phyloP scores from a whole-genome alignment of 1,284 basidiomycete genomes.

The Rhodotorula sp. region DNA sequence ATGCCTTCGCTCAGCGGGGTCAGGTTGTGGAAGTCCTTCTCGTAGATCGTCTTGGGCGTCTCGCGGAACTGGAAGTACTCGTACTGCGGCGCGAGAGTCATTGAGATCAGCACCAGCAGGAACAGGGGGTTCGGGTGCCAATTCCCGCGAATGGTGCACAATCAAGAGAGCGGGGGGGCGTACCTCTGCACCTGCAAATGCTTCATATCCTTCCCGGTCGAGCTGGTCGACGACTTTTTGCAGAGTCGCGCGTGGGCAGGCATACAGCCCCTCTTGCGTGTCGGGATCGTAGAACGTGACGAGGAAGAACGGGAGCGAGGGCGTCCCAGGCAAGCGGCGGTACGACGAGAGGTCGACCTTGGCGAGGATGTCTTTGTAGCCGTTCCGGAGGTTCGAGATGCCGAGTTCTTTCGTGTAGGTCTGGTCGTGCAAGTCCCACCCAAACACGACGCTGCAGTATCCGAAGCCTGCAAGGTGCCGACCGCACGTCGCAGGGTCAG shows the following conservation, averaged over 20 bases:
- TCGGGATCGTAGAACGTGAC: constrained; percentile 85
- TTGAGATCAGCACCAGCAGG: no score
- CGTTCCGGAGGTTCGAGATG: constrained; percentile 86
- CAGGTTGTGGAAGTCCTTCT: constrained; percentile 75
- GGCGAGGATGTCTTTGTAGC: constrained; percentile 79
- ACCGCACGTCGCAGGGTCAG: no score
- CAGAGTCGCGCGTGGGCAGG: constrained; percentile 82
- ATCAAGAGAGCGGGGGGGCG: constrained; percentile 48
- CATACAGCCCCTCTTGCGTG: constrained; percentile 67
- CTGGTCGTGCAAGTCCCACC: constrained; percentile 65
- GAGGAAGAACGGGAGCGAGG: constrained; percentile 77
- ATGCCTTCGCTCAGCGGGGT: constrained; percentile 82
- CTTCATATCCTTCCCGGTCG: constrained; percentile 38
- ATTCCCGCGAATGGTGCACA: no score
- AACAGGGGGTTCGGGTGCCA: no score
- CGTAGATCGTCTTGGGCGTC: constrained; percentile 57
- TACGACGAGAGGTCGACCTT: constrained; percentile 42
- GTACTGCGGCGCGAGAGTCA: constrained; percentile 56
- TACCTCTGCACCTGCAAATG: constrained; percentile 58
- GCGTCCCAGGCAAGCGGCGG: constrained; percentile 58
- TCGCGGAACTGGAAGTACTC: constrained; percentile 91
- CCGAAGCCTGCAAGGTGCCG: constrained; percentile 6
- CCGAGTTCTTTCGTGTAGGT: constrained; percentile 71
- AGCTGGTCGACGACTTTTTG: constrained; percentile 59
- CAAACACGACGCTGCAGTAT: constrained; percentile 64